A percentile compares a stretch with the other conserved stretches of the same genome.
phyloP scores from a whole-genome alignment of 176 grass and related monocot genomes.

The Dendrocalamus sinicus region DNA sequence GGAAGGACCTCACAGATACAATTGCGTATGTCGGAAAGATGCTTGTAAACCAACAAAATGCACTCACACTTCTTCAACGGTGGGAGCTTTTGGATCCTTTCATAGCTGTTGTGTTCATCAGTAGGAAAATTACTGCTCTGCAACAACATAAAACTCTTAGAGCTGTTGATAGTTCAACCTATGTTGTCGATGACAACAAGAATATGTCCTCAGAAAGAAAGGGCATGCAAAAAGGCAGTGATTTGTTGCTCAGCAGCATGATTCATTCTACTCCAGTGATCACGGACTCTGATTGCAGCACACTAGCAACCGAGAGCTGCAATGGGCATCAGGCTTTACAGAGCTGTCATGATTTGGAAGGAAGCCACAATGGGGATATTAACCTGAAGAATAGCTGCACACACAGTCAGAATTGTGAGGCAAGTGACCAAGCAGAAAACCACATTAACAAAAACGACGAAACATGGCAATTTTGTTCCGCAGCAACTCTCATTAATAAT shows the following conservation, averaged over 20 bases:
- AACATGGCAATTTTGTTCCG: constrained; percentile 17
- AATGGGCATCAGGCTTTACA: constrained; percentile 45
- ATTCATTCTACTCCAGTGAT: constrained; percentile 39
- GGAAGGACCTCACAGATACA: constrained; percentile 83
- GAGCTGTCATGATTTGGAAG: constrained; percentile 45
- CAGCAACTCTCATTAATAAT: constrained; percentile 50
- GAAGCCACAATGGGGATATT: constrained; percentile 19
- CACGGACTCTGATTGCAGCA: constrained; percentile 49
- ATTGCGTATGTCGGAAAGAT: constrained; percentile 63
- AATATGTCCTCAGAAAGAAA: constrained; percentile 45
- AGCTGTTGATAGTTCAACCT: constrained; percentile 70
- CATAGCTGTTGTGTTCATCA: constrained; percentile 74
- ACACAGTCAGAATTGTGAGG: constrained; percentile 26
- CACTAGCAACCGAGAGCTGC: constrained; percentile 44
- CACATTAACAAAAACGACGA: constrained; percentile 22
- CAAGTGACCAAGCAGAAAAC: constrained; percentile 29
- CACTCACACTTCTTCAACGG: constrained; percentile 66
- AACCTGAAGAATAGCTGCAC: constrained; percentile 37
- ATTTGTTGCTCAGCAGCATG: constrained; percentile 27
- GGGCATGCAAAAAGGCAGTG: constrained; percentile 34
- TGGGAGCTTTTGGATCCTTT: constrained; percentile 97
- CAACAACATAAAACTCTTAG: constrained; percentile 64
- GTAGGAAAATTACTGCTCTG: constrained; percentile 79
- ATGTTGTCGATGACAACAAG: constrained; percentile 53
- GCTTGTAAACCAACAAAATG: constrained; percentile 38